These are phyloP conservation scores for Apiospora malaysiana DNA, from an alignment of 2,329 filamentous ascomycete species.

Conservation along the genomic window DNA sequence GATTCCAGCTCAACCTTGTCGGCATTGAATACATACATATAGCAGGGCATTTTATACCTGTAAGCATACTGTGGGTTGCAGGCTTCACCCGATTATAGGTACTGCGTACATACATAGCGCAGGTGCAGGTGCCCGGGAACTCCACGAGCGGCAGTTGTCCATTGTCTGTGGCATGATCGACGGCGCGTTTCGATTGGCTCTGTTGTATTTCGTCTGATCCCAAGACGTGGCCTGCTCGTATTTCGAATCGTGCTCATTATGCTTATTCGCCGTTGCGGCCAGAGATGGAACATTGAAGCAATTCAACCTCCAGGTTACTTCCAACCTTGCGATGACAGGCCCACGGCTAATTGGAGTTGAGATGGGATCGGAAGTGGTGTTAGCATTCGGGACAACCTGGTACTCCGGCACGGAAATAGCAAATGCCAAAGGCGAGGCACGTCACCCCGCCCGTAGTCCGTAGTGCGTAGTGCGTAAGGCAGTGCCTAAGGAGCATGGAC, in stretches of 20 bases:
- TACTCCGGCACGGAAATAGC: background rate
- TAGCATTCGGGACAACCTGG: background rate
- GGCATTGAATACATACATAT: background rate
- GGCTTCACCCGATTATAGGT: background rate
- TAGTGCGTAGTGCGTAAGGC: too few relatives aligned
- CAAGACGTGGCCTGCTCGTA: background rate
- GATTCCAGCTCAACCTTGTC: background rate
- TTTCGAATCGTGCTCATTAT: background rate
- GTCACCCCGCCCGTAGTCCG: background rate
- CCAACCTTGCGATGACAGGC: background rate
- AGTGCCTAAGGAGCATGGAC: background rate
- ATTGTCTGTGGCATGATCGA: conserved; percentile 9
- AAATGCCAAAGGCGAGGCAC: background rate
- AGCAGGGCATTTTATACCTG: background rate
- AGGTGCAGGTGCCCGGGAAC: background rate
- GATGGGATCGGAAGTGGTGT: background rate
- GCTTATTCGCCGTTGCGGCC: background rate
- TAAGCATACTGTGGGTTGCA: too few relatives aligned
- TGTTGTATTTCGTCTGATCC: background rate
- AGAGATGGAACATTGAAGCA: background rate
- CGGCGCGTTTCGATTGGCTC: conserved; percentile 4
- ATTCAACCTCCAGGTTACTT: background rate
- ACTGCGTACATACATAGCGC: background rate
- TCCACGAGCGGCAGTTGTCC: conserved; percentile 15
- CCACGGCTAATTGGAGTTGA: background rate